These are phyloP conservation scores for Alternaria solani DNA, from an alignment of 2,329 filamentous ascomycete genomes.

Conservation along the genomic window DNA sequence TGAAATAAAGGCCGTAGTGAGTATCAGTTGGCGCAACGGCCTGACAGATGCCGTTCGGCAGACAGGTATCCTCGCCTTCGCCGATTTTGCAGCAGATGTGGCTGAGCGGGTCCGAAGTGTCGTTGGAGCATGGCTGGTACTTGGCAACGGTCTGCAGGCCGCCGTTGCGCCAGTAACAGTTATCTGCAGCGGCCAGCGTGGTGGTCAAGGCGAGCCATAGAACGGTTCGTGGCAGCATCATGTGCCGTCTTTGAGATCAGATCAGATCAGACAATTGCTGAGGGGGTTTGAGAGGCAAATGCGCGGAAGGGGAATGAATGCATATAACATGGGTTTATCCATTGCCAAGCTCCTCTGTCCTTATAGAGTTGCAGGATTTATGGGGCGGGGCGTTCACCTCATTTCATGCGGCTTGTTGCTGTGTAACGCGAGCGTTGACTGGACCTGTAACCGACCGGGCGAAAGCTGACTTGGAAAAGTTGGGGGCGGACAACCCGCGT, in stretches of 20 bases:
- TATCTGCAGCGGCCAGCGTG: neutral
- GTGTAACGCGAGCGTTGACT: neutral
- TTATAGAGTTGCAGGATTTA: neutral
- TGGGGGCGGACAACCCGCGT: neutral
- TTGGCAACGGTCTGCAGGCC: neutral
- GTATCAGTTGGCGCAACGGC: neutral
- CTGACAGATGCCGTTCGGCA: neutral
- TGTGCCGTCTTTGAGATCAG: neutral
- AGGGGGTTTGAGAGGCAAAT: neutral
- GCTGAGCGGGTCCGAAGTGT: conserved; percentile 1
- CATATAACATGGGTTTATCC: neutral
- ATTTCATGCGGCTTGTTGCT: neutral
- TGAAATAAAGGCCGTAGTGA: neutral
- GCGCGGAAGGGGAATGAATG: neutral
- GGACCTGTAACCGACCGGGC: neutral
- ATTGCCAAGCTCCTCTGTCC: neutral
- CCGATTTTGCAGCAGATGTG: neutral
- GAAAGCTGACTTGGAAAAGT: neutral
- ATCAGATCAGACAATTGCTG: neutral
- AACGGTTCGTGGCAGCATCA: neutral
- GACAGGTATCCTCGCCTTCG: neutral
- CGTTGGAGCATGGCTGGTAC: neutral
- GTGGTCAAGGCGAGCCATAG: neutral
- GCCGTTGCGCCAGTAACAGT: neutral
- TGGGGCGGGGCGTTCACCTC: neutral